These are phyloP conservation scores for Leptodermis oblonga DNA, from an alignment of 257 asterid genomes.

Conservation along the genomic window DNA sequence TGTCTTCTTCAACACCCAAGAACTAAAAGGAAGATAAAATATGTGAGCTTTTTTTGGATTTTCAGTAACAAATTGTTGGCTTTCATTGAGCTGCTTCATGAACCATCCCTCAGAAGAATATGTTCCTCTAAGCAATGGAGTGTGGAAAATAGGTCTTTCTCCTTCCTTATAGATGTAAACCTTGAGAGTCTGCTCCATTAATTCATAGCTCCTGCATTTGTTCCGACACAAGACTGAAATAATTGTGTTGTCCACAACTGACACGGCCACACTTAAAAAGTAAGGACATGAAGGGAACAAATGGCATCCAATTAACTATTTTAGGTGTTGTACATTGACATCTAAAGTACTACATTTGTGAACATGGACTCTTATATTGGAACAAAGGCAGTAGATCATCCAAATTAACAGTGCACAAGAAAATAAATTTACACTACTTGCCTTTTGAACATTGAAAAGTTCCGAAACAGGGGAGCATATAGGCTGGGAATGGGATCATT, in stretches of 20 bases:
- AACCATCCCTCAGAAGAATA: slow-evolving; percentile 74
- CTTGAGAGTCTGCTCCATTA: slow-evolving; percentile 35
- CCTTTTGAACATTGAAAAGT: slow-evolving; percentile 52
- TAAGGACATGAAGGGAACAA: too few relatives aligned
- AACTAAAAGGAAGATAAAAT: slow-evolving; percentile 55
- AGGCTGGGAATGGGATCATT: slow-evolving; percentile 27
- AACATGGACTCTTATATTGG: neutral
- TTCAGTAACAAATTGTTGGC: slow-evolving; percentile 35
- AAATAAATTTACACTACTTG: slow-evolving; percentile 13
- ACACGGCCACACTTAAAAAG: neutral
- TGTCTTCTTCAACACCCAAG: slow-evolving; percentile 39
- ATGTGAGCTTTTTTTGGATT: slow-evolving; percentile 47
- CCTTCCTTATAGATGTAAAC: slow-evolving; percentile 37
- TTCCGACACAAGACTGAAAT: neutral
- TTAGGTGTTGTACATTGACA: too few relatives aligned
- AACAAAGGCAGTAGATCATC: neutral
- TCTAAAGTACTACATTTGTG: too few relatives aligned
- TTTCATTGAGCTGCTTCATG: slow-evolving; percentile 41
- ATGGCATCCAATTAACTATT: too few relatives aligned
- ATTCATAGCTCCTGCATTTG: slow-evolving; percentile 40
- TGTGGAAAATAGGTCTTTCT: slow-evolving; percentile 38
- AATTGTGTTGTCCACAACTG: neutral
- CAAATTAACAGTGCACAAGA: neutral
- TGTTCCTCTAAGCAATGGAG: slow-evolving; percentile 42
- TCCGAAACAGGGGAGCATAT: slow-evolving; percentile 58